These are phyloP conservation scores for Coprinopsis marcescibilis DNA, from an alignment of 768 basidiomycete genomes.

Conservation along the genomic window DNA sequence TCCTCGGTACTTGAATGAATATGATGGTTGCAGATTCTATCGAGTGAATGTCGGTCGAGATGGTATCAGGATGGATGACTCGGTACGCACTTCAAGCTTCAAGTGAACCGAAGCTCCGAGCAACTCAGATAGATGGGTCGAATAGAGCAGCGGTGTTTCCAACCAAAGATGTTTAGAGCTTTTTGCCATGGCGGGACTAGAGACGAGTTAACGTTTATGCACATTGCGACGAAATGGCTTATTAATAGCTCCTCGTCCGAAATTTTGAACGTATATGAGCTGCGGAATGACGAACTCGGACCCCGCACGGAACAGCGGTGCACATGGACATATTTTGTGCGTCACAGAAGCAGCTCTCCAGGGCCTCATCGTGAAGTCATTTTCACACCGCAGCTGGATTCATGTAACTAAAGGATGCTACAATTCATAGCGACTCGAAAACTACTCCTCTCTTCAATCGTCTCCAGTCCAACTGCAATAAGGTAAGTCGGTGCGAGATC, in stretches of 20 bases:
- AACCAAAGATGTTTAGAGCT: slow-evolving; percentile 37
- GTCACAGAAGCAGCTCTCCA: too few relatives aligned
- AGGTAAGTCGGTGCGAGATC: not conserved
- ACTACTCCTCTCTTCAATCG: not conserved
- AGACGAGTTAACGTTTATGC: too few relatives aligned
- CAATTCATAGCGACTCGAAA: not conserved
- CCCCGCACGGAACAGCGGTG: too few relatives aligned
- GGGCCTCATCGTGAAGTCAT: too few relatives aligned
- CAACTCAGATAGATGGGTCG: slow-evolving; percentile 48
- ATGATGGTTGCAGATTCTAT: slow-evolving; percentile 66
- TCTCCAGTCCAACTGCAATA: not conserved
- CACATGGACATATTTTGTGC: too few relatives aligned
- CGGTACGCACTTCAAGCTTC: slow-evolving; percentile 60
- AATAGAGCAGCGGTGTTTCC: slow-evolving; percentile 63
- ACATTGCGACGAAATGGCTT: too few relatives aligned
- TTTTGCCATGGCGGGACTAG: too few relatives aligned
- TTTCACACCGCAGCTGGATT: too few relatives aligned
- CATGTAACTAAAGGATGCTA: too few relatives aligned
- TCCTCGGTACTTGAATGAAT: slow-evolving; percentile 76
- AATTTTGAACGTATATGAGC: too few relatives aligned
- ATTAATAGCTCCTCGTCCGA: too few relatives aligned
- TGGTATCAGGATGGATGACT: not conserved
- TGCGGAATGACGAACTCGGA: too few relatives aligned
- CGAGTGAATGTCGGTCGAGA: slow-evolving; percentile 5
- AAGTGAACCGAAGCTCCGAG: slow-evolving; percentile 53